Evolutionary conservation across 805 yeast genomes (phyloP).

Genomic region (Yamadazyma akitaensis): DNA sequence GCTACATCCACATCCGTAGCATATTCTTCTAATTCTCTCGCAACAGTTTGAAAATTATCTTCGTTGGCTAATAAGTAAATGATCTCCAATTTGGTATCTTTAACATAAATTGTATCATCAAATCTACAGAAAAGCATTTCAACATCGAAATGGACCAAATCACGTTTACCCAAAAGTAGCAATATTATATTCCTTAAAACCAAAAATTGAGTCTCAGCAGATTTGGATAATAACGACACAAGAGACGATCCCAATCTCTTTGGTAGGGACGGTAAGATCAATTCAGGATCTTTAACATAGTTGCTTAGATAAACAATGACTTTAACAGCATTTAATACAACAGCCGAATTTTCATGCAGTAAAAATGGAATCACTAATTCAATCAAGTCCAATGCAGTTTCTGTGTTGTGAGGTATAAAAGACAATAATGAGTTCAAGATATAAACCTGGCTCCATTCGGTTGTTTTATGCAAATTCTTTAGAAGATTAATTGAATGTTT

Average conservation of each 20-base stretch:
- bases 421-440: conserved; percentile 62
- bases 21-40: conserved; percentile 78
- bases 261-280: conserved; percentile 52
- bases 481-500: conserved; percentile 37
- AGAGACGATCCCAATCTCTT: conserved; percentile 66
- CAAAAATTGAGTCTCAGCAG: conserved; percentile 80
- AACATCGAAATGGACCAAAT: conserved; percentile 63
- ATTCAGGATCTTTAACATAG: conserved; percentile 58
- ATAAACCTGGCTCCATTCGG: conserved; percentile 74
- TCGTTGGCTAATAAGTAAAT: conserved; percentile 74
- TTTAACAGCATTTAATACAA: conserved; percentile 73
- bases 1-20: conserved; percentile 83
- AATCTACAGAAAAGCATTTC: conserved; percentile 76
- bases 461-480: conserved; percentile 32
- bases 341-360: conserved; percentile 78
- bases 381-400: conserved; percentile 63
- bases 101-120: conserved; percentile 83
- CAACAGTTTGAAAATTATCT: conserved; percentile 54
- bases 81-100: conserved; percentile 86
- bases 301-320: conserved; percentile 69
- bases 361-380: conserved; percentile 66
- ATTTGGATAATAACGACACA: conserved; percentile 65
- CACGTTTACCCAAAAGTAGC: conserved; percentile 62
- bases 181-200: conserved; percentile 78
- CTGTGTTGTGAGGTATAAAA: conserved; percentile 66